A percentile compares a stretch with the other conserved stretches of the same genome.
These are phyloP conservation scores for Microbotryomycetes sp. DNA, from an alignment of 1,284 basidiomycete species.

Conservation along the genomic window DNA sequence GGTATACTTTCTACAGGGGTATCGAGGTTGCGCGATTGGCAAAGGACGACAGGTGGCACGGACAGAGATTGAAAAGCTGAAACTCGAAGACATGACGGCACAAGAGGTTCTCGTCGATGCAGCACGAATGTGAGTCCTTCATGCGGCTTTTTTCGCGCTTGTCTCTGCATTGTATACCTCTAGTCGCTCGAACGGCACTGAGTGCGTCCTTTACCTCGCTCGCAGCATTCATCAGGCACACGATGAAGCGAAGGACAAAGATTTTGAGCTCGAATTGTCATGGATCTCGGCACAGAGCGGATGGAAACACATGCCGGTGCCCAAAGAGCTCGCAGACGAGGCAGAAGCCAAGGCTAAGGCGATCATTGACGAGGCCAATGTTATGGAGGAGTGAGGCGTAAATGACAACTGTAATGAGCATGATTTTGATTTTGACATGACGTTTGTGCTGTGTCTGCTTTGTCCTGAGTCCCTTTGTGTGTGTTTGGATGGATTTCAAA, in stretches of 20 bases:
- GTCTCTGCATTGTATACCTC: neutral
- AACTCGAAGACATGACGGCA: slow-evolving; percentile 66
- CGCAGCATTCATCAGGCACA: slow-evolving; percentile 91
- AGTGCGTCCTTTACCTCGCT: neutral
- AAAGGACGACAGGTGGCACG: slow-evolving; percentile 96
- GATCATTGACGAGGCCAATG: slow-evolving; percentile 61
- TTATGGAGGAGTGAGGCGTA: slow-evolving; percentile 60
- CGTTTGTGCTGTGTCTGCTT: too few relatives aligned
- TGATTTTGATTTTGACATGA: too few relatives aligned
- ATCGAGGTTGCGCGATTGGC: slow-evolving; percentile 87
- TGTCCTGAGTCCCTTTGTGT: neutral
- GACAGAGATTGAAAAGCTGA: slow-evolving; percentile 96
- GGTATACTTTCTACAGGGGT: slow-evolving; percentile 55
- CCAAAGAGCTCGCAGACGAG: slow-evolving; percentile 72
- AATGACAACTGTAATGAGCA: too few relatives aligned
- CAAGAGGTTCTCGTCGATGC: slow-evolving; percentile 85
- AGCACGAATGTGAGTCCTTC: slow-evolving; percentile 77
- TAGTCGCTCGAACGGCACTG: neutral
- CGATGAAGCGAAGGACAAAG: slow-evolving; percentile 94
- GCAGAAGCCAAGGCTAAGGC: slow-evolving; percentile 86
- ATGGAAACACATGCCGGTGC: slow-evolving; percentile 72
- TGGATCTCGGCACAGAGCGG: slow-evolving; percentile 89
- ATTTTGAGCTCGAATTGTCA: slow-evolving; percentile 95
- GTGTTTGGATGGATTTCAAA: neutral
- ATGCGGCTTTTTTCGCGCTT: neutral